These are phyloP conservation scores for Xylaria sp. DNA, from an alignment of 2,329 filamentous ascomycete species.

Conservation along the genomic window DNA sequence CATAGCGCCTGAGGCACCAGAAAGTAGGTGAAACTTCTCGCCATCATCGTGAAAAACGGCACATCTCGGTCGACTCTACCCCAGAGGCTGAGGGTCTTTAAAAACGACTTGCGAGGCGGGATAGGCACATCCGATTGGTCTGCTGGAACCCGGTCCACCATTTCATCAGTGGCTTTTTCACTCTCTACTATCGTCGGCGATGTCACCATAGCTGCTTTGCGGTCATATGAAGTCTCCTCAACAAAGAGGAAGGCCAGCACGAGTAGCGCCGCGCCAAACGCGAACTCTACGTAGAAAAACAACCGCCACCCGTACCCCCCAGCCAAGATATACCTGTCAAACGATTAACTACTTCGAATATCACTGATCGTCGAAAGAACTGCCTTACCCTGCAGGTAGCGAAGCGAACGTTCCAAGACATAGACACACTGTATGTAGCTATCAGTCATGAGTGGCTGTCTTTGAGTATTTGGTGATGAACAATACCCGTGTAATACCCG, in stretches of 20 bases:
- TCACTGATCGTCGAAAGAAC: too few relatives aligned
- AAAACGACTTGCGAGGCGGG: slow-evolving; percentile 47
- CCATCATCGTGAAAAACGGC: slow-evolving; percentile 50
- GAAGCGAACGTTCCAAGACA: slow-evolving; percentile 62
- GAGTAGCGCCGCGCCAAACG: slow-evolving; percentile 53
- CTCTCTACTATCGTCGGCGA: slow-evolving; percentile 31
- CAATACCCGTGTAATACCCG: slow-evolving; percentile 61
- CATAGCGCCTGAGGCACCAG: slow-evolving; percentile 52
- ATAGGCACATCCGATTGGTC: slow-evolving; percentile 18
- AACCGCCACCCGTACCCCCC: slow-evolving; percentile 63
- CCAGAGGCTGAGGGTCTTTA: slow-evolving; percentile 48
- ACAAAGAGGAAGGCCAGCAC: slow-evolving; percentile 59
- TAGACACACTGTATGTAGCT: slow-evolving; percentile 51
- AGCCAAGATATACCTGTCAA: slow-evolving; percentile 64
- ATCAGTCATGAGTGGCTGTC: neutral
- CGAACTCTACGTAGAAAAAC: slow-evolving; percentile 66
- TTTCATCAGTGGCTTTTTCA: slow-evolving; percentile 31
- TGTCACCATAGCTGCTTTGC: slow-evolving; percentile 28
- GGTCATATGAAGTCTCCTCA: slow-evolving; percentile 56
- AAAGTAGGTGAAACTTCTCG: slow-evolving; percentile 52
- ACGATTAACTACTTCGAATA: too few relatives aligned
- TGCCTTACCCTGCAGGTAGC: slow-evolving; percentile 59
- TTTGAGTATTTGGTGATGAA: slow-evolving; percentile 1
- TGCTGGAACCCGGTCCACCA: slow-evolving; percentile 25
- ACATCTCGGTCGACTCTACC: slow-evolving; percentile 47